These are phyloP conservation scores for Cercospora sesami DNA, from an alignment of 2,329 filamentous ascomycete species.

Conservation along the genomic window DNA sequence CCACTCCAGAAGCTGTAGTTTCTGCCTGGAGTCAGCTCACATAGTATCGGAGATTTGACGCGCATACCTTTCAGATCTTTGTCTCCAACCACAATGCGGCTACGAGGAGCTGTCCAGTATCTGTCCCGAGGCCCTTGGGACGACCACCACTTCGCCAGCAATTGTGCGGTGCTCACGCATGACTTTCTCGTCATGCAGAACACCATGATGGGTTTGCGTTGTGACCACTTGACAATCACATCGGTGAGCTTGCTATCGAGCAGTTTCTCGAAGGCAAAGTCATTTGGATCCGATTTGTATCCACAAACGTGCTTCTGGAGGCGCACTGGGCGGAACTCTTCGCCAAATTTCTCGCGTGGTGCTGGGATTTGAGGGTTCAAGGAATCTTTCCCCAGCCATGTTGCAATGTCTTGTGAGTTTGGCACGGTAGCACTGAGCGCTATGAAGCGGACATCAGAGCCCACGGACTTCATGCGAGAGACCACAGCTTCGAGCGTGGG, in stretches of 20 bases:
- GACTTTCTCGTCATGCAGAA: slow-evolving; percentile 79
- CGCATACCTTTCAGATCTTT: slow-evolving; percentile 59
- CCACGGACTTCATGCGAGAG: slow-evolving; percentile 81
- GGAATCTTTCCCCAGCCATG: slow-evolving; percentile 71
- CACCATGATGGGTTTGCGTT: slow-evolving; percentile 74
- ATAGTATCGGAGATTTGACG: not conserved
- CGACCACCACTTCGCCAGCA: slow-evolving; percentile 66
- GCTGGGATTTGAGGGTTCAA: slow-evolving; percentile 64
- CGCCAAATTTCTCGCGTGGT: slow-evolving; percentile 68
- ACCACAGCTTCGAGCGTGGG: slow-evolving; percentile 81
- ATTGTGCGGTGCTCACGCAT: slow-evolving; percentile 65
- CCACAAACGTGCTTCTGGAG: slow-evolving; percentile 76
- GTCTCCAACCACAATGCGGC: slow-evolving; percentile 55
- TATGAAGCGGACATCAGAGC: slow-evolving; percentile 73
- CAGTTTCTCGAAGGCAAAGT: slow-evolving; percentile 73
- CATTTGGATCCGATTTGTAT: slow-evolving; percentile 64
- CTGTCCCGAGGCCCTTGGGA: slow-evolving; percentile 53
- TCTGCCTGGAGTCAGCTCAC: not conserved
- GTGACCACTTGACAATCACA: slow-evolving; percentile 65
- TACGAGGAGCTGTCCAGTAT: slow-evolving; percentile 63
- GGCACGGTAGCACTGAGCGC: slow-evolving; percentile 82
- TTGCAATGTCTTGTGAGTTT: slow-evolving; percentile 76
- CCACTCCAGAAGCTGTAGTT: slow-evolving; percentile 59
- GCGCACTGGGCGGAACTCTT: slow-evolving; percentile 76
- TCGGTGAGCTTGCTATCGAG: slow-evolving; percentile 66